These are phyloP conservation scores for Obelidium mucronatum DNA, from an alignment of 192 early-diverging fungal genomes.

Conservation along the genomic window DNA sequence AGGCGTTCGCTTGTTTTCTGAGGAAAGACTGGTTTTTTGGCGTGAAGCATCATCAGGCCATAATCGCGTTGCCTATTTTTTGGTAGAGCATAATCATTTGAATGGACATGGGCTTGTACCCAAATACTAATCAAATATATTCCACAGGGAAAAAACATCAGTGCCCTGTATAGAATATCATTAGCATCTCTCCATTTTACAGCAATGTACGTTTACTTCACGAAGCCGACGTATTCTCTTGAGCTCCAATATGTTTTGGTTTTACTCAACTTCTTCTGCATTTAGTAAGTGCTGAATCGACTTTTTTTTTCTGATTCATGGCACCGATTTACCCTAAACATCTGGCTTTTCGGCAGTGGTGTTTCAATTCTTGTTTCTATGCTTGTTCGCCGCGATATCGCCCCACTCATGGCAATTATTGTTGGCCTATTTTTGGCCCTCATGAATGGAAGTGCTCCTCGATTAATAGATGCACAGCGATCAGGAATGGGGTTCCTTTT, in stretches of 20 bases:
- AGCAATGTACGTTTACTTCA: conserved; percentile 43
- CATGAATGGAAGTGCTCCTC: conserved; percentile 54
- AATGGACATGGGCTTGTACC: no score
- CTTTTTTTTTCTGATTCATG: not conserved
- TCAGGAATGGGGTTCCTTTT: conserved; percentile 31
- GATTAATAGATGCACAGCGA: conserved; percentile 32
- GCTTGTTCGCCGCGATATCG: conserved; percentile 47
- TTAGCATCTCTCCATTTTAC: conserved; percentile 53
- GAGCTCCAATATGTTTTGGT: conserved; percentile 37
- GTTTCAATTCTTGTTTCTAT: conserved; percentile 46
- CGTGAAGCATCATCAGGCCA: conserved; percentile 48
- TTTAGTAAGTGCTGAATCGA: conserved; percentile 41
- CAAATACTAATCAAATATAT: not conserved
- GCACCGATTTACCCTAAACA: not conserved
- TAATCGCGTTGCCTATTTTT: conserved; percentile 32
- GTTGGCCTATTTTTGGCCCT: conserved; percentile 47
- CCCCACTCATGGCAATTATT: conserved; percentile 39
- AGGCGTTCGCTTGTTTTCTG: conserved; percentile 42
- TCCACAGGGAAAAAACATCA: conserved; percentile 47
- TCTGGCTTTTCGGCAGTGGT: conserved; percentile 17
- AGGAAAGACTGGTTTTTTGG: conserved; percentile 45
- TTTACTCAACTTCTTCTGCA: conserved; percentile 51
- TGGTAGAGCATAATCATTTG: conserved; percentile 35
- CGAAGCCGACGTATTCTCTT: conserved; percentile 39
- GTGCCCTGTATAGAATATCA: conserved; percentile 41